phyloP scores from a whole-genome alignment of 805 yeast species.

The Kazachstania taianensis region DNA sequence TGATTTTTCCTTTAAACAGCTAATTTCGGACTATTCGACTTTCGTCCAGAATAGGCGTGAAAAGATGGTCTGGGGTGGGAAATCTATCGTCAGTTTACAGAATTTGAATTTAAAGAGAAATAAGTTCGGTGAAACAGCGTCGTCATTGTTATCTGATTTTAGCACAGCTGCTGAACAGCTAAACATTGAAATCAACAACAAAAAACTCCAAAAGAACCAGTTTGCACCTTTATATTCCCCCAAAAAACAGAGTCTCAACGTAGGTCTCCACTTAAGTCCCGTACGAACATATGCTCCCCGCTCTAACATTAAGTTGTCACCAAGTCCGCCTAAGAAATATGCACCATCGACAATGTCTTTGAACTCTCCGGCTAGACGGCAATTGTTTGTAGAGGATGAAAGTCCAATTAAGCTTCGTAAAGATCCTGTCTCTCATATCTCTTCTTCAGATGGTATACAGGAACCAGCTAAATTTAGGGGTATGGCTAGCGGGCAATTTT shows the following conservation, averaged over 20 bases:
- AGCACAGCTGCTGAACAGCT: constrained; percentile 26
- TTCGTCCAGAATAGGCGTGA: constrained; percentile 22
- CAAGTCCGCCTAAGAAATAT: constrained; percentile 6
- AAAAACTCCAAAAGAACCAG: constrained; percentile 1
- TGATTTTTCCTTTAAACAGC: constrained; percentile 16
- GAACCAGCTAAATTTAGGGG: too few relatives aligned
- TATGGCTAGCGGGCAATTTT: too few relatives aligned
- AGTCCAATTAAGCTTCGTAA: background rate
- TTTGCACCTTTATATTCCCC: constrained; percentile 13
- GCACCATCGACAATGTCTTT: constrained; percentile 4
- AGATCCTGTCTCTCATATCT: too few relatives aligned
- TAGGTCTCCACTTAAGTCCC: constrained; percentile 6
- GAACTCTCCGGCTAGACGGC: constrained; percentile 8
- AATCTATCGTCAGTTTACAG: constrained; percentile 12
- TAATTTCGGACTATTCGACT: constrained; percentile 21
- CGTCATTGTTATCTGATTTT: constrained; percentile 7
- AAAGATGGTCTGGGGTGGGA: constrained; percentile 24
- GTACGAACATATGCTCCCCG: constrained; percentile 10
- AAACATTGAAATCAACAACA: constrained; percentile 4
- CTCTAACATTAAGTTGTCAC: background rate
- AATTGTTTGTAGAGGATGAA: constrained; percentile 5
- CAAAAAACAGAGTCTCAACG: background rate
- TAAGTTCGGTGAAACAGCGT: background rate
- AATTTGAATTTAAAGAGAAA: constrained; percentile 16
- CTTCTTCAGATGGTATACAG: too few relatives aligned